Conservation (phyloP, 2,329 filamentous ascomycete genomes). For the Coniochaeta sp. region DNA sequence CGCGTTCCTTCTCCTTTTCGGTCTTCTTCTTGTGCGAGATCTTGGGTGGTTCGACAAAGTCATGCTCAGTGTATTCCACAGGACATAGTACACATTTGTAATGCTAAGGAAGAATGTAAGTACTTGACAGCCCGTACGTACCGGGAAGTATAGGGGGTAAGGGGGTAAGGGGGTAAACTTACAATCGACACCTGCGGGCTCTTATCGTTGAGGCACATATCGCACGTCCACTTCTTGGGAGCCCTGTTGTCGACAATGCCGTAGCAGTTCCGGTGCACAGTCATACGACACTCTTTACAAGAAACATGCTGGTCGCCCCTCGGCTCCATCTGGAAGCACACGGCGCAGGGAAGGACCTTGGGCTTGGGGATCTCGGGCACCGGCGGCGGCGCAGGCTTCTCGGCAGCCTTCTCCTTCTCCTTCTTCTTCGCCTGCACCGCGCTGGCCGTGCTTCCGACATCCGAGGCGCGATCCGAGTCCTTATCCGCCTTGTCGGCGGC, state of each 20-base stretch:
- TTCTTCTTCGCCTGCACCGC: slow-evolving; percentile 45
- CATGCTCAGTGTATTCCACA: slow-evolving; percentile 70
- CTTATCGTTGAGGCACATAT: slow-evolving; percentile 92
- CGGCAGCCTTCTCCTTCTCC: slow-evolving; percentile 48
- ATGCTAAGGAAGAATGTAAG: slow-evolving; percentile 39
- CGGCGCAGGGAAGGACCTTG: slow-evolving; percentile 71
- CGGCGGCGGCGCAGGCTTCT: slow-evolving; percentile 53
- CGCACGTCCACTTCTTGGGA: slow-evolving; percentile 82
- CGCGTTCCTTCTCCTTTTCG: slow-evolving; percentile 85
- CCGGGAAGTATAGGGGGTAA: not conserved
- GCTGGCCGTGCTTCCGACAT: slow-evolving; percentile 33
- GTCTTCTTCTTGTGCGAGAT: slow-evolving; percentile 77
- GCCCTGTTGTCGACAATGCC: slow-evolving; percentile 67
- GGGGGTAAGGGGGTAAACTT: slow-evolving; percentile 36
- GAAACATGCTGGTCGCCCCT: slow-evolving; percentile 65
- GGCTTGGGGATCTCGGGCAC: slow-evolving; percentile 73
- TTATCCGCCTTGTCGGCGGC: slow-evolving; percentile 36
- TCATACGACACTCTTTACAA: slow-evolving; percentile 83
- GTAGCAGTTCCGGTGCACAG: slow-evolving; percentile 88
- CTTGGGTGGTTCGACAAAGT: slow-evolving; percentile 78
- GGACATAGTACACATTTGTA: slow-evolving; percentile 94
- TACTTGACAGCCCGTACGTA: not conserved
- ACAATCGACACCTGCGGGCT: slow-evolving; percentile 88
- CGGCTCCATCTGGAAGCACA: slow-evolving; percentile 71
- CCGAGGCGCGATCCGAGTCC: slow-evolving; percentile 40